Evolutionary conservation across 192 early-diverging fungal genomes (phyloP), one percentile per base, ranked within the genome.

Genomic region (Gonapodya prolifera): DNA sequence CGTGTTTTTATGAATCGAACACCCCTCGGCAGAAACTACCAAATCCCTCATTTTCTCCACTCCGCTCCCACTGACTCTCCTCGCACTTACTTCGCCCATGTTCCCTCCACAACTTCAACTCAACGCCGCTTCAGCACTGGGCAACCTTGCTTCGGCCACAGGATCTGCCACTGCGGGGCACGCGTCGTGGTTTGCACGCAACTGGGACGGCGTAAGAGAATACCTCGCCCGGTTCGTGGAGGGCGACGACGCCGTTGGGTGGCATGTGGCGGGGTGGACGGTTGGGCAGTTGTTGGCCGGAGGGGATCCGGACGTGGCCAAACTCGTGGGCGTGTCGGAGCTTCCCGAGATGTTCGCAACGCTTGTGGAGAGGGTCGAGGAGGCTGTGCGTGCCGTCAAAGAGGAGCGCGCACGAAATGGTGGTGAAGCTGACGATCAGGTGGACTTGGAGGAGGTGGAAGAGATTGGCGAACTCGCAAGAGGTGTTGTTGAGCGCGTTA

Each of bases 211-310:
- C 0, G 81, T 94, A 70, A 86, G 92, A 79, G 88, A 86, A 35
- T 93, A 92, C 75, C 79, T 95, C 75, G 84, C 87, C 28, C 79
- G 86, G n/a, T 93, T 92, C 81, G 75, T 92, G 35, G 85, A 85
- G 16, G 85, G 88, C 31, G 81, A 84, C 28, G 85, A 86, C 70
- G 90, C 91, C 74, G 87, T 88, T 77, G 86, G 88, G 74, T 90
- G 90, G 77, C 93, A 94, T 23, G 89, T 95, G 78, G 93, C 90
- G 1, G 86, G 94, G 35, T 95, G 93, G 93, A 95, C 93, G 31
- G 89, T 95, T 79, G 85, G 91, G 28, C 91, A 93, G 85, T 89
- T 94, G 81, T 80, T 94, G 77, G 34, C 45, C 18, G 79, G 80
- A 30, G 76, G 78, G 76, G 80, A 80, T 81, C 76, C 75, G 32